Conservation (phyloP, 176 grass and related monocot species). For the Oryza australiensis region DNA sequence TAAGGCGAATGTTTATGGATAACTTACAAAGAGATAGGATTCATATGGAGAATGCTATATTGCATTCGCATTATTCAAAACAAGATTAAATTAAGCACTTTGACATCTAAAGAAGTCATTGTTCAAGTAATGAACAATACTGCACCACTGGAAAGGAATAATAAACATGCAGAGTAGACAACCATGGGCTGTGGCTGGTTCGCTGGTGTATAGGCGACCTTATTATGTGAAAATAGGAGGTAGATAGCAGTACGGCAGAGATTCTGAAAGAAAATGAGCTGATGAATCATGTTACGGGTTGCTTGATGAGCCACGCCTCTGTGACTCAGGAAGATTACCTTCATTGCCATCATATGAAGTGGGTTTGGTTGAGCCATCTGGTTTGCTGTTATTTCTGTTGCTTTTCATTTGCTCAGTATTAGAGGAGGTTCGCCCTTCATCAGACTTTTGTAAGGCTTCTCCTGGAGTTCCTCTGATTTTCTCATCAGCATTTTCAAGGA, state of each 20-base stretch:
- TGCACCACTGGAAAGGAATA: constrained; percentile 20
- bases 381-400: constrained; percentile 26
- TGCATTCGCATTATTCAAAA: constrained; percentile 20
- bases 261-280: constrained; percentile 19
- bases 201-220: constrained; percentile 29
- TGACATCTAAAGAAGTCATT: constrained; percentile 28
- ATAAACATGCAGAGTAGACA: constrained; percentile 26
- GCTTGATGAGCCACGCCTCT: not conserved
- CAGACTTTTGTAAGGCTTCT: constrained; percentile 23
- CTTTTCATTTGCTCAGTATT: constrained; percentile 5
- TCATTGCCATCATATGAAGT: constrained; percentile 1
- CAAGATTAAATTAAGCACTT: not conserved
- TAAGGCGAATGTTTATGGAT: not conserved
- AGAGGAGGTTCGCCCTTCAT: not conserved
- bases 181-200: constrained; percentile 27
- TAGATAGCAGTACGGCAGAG: constrained; percentile 8
- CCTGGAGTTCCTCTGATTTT: constrained; percentile 25
- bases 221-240: constrained; percentile 34
- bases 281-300: constrained; percentile 6
- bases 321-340: constrained; percentile 21
- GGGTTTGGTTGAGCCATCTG: constrained; percentile 34
- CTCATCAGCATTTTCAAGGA: constrained; percentile 17
- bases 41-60: constrained; percentile 7
- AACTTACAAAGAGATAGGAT: not conserved
- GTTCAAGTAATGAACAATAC: constrained; percentile 15